Evolutionary conservation across 768 basidiomycete species (phyloP), one percentile per base, ranked within the genome.

Genomic region (Trametes gibbosa): DNA sequence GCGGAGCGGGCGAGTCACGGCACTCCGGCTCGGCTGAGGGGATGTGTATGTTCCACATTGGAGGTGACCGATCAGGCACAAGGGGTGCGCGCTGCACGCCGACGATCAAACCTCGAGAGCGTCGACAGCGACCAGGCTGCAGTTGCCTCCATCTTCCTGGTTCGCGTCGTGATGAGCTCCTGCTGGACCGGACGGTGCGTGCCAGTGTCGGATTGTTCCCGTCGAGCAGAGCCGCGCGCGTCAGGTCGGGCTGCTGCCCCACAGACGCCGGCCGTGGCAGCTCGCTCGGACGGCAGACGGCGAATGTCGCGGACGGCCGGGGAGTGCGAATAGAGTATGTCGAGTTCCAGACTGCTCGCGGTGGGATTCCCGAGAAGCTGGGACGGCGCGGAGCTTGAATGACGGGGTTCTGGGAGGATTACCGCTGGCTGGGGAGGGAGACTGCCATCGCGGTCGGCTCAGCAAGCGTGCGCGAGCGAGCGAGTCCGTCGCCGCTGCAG

Each of bases 51-150:
- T 35, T 39, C 50, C 50, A 24, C 53, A 16, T 21, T 47, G 32
- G 43, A 23, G 23, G 29, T 34, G 42, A 35, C 34, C 53, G 53
- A 54, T 54, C 53, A 54, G 53, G 53, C 32, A 54, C 53, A 46
- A 46, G 53, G 53, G 53, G 21, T 43, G 5, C 27, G 3, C 16
- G n/a, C 3, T 19, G 41, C 46, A 25, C 24, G 25, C 12, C 25
- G 25, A 21, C 19, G 46, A 13, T 16, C 46, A 32, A 29, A 32
- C 12, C n/a, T 12, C 19, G 14, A 9, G 6, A 7, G 19, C 43
- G 45, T n/a, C n/a, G 13, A 24, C 45, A 12, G 40, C 40, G 34
- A 39, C 14, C 42, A 43, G 42, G 23, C n/a, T 19, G 42, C n/a
- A 43, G 42, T 19, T 16, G 24, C 45, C 24, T 16, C 24, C 23